Evolutionary conservation across 148 eudicot genomes (phyloP).

Genomic region (Chenopodium album): DNA sequence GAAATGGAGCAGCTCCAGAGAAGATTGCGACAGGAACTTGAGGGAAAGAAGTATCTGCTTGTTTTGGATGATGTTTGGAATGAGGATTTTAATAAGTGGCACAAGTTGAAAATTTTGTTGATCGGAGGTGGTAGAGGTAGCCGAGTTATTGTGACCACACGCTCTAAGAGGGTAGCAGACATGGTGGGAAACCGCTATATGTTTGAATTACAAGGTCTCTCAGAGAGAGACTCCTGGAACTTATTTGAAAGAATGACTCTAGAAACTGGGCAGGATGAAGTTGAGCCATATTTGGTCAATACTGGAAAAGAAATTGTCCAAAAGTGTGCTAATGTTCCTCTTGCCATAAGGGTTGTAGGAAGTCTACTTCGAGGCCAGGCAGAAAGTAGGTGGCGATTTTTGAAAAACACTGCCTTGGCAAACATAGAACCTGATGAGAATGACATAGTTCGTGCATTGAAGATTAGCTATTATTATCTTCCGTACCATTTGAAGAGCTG

Average conservation of each 20-base stretch:
- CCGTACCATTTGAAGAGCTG: slow-evolving; percentile 7
- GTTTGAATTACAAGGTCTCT: slow-evolving; percentile 24
- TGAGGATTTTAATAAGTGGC: slow-evolving; percentile 23
- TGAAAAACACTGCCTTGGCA: slow-evolving; percentile 33
- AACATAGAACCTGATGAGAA: slow-evolving; percentile 11
- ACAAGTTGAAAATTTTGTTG: slow-evolving; percentile 19
- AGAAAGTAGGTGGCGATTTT: slow-evolving; percentile 33
- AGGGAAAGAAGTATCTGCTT: slow-evolving; percentile 27
- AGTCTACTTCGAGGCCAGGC: slow-evolving; percentile 29
- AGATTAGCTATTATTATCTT: slow-evolving; percentile 38
- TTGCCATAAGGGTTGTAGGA: slow-evolving; percentile 34
- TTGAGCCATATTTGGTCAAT: not conserved
- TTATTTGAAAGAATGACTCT: slow-evolving; percentile 37
- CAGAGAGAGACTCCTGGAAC: slow-evolving; percentile 28
- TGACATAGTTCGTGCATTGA: slow-evolving; percentile 29
- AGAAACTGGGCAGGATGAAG: not conserved
- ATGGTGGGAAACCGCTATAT: slow-evolving; percentile 18
- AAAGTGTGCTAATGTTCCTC: slow-evolving; percentile 30
- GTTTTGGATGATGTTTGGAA: slow-evolving; percentile 39
- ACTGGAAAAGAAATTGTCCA: slow-evolving; percentile 33
- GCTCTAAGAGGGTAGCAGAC: slow-evolving; percentile 24
- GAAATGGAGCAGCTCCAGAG: slow-evolving; percentile 21
- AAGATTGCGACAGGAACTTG: slow-evolving; percentile 6
- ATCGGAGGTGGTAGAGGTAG: slow-evolving; percentile 28
- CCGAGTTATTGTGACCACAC: slow-evolving; percentile 42